Conservation (phyloP, 2,329 filamentous ascomycete species). For the Rutstroemia sydowiana region DNA sequence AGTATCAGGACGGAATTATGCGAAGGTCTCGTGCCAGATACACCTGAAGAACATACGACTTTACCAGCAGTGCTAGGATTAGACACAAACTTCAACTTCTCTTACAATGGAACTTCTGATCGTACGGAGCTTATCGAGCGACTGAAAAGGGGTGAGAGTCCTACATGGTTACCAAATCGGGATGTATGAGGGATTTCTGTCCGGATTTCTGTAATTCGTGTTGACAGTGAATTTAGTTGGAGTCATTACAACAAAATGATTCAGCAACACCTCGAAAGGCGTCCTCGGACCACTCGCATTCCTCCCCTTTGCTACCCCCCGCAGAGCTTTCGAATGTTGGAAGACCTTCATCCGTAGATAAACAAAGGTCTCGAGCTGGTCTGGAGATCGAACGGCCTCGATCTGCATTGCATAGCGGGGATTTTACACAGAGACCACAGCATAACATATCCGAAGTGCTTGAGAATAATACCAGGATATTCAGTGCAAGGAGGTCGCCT, state of each 20-base stretch:
- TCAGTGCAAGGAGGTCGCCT: slow-evolving; percentile 18
- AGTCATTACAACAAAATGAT: slow-evolving; percentile 24
- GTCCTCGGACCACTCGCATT: slow-evolving; percentile 12
- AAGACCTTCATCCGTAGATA: slow-evolving; percentile 30
- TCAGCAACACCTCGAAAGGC: slow-evolving; percentile 20
- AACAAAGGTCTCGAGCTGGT: slow-evolving; percentile 44
- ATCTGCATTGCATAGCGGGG: slow-evolving; percentile 64
- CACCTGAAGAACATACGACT: slow-evolving; percentile 12
- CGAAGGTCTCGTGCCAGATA: slow-evolving; percentile 43
- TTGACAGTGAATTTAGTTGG: slow-evolving; percentile 19
- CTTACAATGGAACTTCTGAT: slow-evolving; percentile 38
- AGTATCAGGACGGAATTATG: slow-evolving; percentile 55
- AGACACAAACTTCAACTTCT: slow-evolving; percentile 15
- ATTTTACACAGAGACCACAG: slow-evolving; percentile 44
- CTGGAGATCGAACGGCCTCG: slow-evolving; percentile 71
- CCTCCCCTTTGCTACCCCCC: slow-evolving; percentile 30
- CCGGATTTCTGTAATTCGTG: slow-evolving; percentile 1
- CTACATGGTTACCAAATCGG: slow-evolving; percentile 62
- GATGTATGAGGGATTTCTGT: slow-evolving; percentile 39
- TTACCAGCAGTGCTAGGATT: slow-evolving; percentile 11
- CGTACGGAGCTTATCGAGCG: slow-evolving; percentile 75
- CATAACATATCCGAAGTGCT: slow-evolving; percentile 9
- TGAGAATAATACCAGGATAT: slow-evolving; percentile 8
- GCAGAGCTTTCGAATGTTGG: slow-evolving; percentile 29
- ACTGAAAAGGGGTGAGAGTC: slow-evolving; percentile 71